A percentile compares a stretch with the other conserved stretches of the same genome.
Evolutionary conservation across 768 basidiomycete species (phyloP).

Genomic region (Auricularia sp.): DNA sequence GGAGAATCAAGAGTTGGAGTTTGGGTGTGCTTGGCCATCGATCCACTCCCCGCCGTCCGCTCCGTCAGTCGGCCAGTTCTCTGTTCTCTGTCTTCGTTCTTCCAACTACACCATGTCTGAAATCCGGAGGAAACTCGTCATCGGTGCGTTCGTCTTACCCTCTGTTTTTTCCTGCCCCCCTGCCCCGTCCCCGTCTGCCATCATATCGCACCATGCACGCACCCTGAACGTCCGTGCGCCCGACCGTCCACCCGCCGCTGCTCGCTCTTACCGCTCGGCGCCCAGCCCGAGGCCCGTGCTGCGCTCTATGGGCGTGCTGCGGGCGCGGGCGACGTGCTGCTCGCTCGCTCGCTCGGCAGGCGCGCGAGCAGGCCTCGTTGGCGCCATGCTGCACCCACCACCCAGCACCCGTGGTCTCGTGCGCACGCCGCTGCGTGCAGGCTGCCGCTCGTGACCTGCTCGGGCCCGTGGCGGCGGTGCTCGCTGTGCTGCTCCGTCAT

Average conservation of each 20-base stretch:
- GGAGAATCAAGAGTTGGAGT: too few relatives aligned
- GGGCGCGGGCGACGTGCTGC: too few relatives aligned
- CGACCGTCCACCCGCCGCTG: too few relatives aligned
- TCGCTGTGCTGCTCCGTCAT: neutral
- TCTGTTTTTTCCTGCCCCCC: too few relatives aligned
- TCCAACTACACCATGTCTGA: conserved; percentile 59
- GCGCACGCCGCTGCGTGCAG: neutral
- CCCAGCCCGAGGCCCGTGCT: too few relatives aligned
- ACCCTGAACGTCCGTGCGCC: too few relatives aligned
- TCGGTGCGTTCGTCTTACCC: conserved; percentile 22
- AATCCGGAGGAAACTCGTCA: conserved; percentile 97
- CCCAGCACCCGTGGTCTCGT: neutral
- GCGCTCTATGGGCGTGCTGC: too few relatives aligned
- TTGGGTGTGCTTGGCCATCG: neutral
- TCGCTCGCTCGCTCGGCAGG: neutral
- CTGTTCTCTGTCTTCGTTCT: neutral
- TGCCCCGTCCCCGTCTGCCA: too few relatives aligned
- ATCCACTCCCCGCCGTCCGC: neutral
- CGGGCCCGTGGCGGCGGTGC: too few relatives aligned
- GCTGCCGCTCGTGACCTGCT: neutral
- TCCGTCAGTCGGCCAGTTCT: neutral
- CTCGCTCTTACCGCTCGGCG: too few relatives aligned
- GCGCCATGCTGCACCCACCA: neutral
- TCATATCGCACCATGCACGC: too few relatives aligned
- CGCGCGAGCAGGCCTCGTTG: neutral